phyloP scores from a whole-genome alignment of 208 protist genomes.

The Naegleria gruberi region DNA sequence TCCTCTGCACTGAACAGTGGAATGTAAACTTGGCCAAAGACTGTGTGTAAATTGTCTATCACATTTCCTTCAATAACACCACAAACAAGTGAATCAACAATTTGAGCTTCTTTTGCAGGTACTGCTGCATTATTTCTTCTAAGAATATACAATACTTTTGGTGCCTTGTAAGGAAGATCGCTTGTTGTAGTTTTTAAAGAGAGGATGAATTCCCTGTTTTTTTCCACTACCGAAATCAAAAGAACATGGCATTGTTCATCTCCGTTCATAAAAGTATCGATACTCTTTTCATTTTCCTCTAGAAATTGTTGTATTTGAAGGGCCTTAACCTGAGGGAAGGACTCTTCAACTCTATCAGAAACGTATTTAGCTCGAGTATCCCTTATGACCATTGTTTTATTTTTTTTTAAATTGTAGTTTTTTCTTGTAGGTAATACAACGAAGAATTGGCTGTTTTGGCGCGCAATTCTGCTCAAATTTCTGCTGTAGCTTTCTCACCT shows the following conservation, averaged over 20 bases:
- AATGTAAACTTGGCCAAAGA: background rate
- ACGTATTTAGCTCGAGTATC: background rate
- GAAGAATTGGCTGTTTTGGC: too few relatives aligned
- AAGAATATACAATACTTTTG: background rate
- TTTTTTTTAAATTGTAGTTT: slow-evolving; percentile 1
- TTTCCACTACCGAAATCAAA: background rate
- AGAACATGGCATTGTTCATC: background rate
- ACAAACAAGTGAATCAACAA: background rate
- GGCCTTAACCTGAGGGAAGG: background rate
- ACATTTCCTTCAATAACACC: background rate
- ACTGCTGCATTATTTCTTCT: background rate
- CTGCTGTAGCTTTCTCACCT: too few relatives aligned
- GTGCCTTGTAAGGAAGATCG: background rate
- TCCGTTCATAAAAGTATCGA: background rate
- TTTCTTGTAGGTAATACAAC: background rate
- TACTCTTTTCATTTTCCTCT: background rate
- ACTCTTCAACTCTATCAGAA: background rate
- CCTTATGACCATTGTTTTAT: background rate
- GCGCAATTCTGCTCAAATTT: too few relatives aligned
- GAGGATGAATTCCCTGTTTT: background rate
- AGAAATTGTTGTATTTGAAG: background rate
- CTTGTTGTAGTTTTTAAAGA: background rate
- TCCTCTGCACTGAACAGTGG: background rate
- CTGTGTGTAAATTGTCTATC: background rate
- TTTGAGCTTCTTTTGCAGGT: background rate